Evolutionary conservation across 176 grass and related monocot species (phyloP).

Genomic region (Luzula sylvatica): DNA sequence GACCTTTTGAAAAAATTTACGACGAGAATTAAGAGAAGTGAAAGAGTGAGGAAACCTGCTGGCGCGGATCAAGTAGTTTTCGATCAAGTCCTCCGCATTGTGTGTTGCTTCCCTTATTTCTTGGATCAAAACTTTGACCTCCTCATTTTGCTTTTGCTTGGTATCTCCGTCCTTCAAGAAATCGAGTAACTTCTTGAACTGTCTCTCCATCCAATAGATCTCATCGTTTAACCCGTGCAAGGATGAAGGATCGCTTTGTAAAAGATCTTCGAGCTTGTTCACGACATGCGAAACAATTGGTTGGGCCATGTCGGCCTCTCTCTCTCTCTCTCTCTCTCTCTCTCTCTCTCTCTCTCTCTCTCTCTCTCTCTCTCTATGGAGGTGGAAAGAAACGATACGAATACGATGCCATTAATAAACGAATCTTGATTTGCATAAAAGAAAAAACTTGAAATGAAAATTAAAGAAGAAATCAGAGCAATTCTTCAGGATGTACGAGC

Average conservation of each 20-base stretch:
- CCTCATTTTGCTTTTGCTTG: neutral
- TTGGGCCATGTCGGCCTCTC: slow-evolving; percentile 17
- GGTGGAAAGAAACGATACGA: no score
- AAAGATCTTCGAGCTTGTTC: slow-evolving; percentile 19
- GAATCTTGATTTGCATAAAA: neutral
- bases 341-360: no score
- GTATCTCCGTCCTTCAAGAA: slow-evolving; percentile 18
- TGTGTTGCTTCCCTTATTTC: neutral
- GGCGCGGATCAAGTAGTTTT: slow-evolving; percentile 19
- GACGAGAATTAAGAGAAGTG: slow-evolving; percentile 19
- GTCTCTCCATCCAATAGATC: slow-evolving; percentile 23
- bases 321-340: slow-evolving; percentile 5
- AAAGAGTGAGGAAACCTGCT: slow-evolving; percentile 24
- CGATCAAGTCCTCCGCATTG: slow-evolving; percentile 8
- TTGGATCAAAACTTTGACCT: slow-evolving; percentile 16
- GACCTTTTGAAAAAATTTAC: slow-evolving; percentile 21
- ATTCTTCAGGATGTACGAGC: no score
- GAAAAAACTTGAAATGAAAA: neutral
- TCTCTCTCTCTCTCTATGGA: no score
- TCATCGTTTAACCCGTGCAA: slow-evolving; percentile 20
- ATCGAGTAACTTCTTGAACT: slow-evolving; percentile 17
- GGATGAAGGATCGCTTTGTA: neutral
- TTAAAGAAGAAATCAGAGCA: neutral
- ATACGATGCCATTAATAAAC: neutral
- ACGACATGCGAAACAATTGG: slow-evolving; percentile 4